Evolutionary conservation across 1,284 basidiomycete genomes (phyloP).

Genomic region (Vanrija sp.): DNA sequence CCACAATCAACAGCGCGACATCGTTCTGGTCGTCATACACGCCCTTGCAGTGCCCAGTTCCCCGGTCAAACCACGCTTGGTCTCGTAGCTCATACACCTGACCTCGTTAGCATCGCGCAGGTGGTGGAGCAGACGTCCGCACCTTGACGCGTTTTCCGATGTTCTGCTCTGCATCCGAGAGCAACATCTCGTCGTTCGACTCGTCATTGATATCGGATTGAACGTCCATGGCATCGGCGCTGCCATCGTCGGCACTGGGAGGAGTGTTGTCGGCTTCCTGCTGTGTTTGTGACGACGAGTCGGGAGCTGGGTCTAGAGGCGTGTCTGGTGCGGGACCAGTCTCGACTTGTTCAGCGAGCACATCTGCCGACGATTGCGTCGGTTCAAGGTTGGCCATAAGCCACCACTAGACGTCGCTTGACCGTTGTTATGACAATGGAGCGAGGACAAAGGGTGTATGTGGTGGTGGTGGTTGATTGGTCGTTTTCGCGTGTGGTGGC

Average conservation of each 20-base stretch:
- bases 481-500: too few species aligned
- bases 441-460: too few species aligned
- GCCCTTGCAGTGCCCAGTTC: constrained; percentile 88
- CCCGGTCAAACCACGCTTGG: constrained; percentile 84
- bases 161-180: constrained; percentile 7
- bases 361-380: constrained; percentile 36
- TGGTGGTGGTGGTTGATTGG: too few species aligned
- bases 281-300: not conserved
- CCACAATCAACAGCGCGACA: constrained; percentile 77
- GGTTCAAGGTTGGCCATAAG: constrained; percentile 22
- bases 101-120: not conserved
- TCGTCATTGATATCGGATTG: constrained; percentile 12
- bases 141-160: constrained; percentile 26
- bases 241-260: constrained; percentile 1
- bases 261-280: too few species aligned
- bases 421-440: too few species aligned
- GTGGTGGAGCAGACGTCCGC: not conserved
- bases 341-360: constrained; percentile 13
- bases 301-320: too few species aligned
- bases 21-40: constrained; percentile 72
- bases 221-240: constrained; percentile 15
- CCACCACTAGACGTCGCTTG: not conserved
- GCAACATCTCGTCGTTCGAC: constrained; percentile 9
- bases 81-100: constrained; percentile 90
- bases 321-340: not conserved